Evolutionary conservation across 2,329 filamentous ascomycete species (phyloP).

Genomic region (Pyrenophora seminiperda): DNA sequence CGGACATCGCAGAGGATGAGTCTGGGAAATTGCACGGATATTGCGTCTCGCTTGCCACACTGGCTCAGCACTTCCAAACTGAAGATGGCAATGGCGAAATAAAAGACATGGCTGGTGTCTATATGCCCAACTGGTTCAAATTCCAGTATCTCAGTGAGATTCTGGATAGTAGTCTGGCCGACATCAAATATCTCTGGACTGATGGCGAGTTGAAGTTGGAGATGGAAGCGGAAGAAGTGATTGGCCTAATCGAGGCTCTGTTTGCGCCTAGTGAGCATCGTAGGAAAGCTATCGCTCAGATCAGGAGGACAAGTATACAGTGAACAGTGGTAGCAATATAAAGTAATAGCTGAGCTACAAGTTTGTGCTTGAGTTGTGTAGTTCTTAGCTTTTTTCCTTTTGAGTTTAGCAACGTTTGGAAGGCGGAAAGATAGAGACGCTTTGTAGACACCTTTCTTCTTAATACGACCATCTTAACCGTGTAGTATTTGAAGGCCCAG

Average conservation of each 20-base stretch:
- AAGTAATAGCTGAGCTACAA: neutral
- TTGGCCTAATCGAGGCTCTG: constrained; percentile 66
- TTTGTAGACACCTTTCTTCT: no score
- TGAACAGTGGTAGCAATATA: constrained; percentile 5
- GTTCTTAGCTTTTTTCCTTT: no score
- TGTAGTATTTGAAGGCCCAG: no score
- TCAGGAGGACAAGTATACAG: constrained; percentile 45
- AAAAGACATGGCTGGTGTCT: constrained; percentile 63
- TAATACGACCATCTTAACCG: neutral
- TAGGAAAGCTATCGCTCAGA: constrained; percentile 63
- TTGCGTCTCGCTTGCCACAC: constrained; percentile 60
- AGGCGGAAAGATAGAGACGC: no score
- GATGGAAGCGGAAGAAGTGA: constrained; percentile 65
- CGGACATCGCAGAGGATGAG: constrained; percentile 68
- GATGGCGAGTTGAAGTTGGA: constrained; percentile 68
- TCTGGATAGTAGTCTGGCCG: constrained; percentile 65
- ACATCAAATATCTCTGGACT: constrained; percentile 69
- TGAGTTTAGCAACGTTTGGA: no score
- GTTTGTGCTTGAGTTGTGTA: no score
- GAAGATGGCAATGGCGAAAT: constrained; percentile 48
- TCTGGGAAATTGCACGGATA: constrained; percentile 63
- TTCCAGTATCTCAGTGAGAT: constrained; percentile 69
- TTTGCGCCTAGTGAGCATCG: constrained; percentile 67
- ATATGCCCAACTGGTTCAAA: constrained; percentile 67
- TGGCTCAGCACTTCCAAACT: constrained; percentile 63